A percentile compares a stretch with the other conserved stretches of the same genome.
Conservation (phyloP, 2,329 filamentous ascomycete genomes). For the Fusarium sp. region DNA sequence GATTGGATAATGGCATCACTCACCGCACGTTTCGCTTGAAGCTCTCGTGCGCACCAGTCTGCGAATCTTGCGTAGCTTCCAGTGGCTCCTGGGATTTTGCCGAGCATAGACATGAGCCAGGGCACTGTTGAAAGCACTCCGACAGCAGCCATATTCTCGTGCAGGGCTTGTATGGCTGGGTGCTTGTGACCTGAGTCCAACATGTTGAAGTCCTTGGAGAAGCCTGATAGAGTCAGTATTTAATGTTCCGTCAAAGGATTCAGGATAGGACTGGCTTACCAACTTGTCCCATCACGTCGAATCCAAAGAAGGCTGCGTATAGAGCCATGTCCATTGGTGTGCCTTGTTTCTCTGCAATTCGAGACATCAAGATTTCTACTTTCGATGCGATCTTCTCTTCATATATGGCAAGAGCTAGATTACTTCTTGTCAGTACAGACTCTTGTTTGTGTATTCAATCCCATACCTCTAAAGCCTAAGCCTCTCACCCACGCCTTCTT, state of each 20-base stretch:
- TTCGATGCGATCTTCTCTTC: constrained; percentile 1
- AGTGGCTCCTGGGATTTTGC: constrained; percentile 14
- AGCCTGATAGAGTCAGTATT: not conserved
- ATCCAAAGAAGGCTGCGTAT: constrained; percentile 3
- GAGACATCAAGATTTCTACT: not conserved
- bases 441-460: not conserved
- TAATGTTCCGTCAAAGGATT: not conserved
- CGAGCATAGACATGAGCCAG: constrained; percentile 10
- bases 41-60: constrained; percentile 6
- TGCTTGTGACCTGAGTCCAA: not conserved
- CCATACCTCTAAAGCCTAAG: not conserved
- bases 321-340: not conserved
- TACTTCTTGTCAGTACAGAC: not conserved
- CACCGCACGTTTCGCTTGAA: constrained; percentile 7
- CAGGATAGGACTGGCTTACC: not conserved
- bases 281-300: constrained; percentile 13
- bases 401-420: not conserved
- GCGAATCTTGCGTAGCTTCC: constrained; percentile 7
- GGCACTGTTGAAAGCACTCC: constrained; percentile 3
- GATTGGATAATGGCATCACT: not conserved
- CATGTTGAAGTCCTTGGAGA: constrained; percentile 9
- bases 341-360: not conserved
- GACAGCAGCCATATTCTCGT: constrained; percentile 8
- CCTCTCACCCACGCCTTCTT: constrained; percentile 17
- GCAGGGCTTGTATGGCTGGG: not conserved